Conservation (phyloP, 1,284 basidiomycete species). For the Irpex sp. region DNA sequence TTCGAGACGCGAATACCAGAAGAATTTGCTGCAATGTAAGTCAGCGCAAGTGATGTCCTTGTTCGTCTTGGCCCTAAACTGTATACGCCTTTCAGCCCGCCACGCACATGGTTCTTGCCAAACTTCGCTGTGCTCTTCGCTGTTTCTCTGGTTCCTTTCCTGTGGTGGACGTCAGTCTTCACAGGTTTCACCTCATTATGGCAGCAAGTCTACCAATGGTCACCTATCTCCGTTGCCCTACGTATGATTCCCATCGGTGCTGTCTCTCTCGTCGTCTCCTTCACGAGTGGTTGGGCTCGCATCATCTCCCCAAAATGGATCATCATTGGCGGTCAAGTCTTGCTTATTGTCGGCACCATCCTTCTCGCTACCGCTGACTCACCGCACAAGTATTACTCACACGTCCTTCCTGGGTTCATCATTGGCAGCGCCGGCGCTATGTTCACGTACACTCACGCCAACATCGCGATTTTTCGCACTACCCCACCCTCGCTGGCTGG, state of each 20-base stretch:
- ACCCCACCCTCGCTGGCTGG: constrained; percentile 44
- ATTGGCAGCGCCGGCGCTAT: constrained; percentile 38
- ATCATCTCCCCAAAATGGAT: constrained; percentile 37
- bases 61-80: neutral
- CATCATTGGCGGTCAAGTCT: constrained; percentile 34
- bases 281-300: constrained; percentile 34
- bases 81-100: constrained; percentile 24
- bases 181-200: constrained; percentile 33
- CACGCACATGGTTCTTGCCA: constrained; percentile 36
- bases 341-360: constrained; percentile 34
- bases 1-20: constrained; percentile 36
- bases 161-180: constrained; percentile 38
- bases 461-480: constrained; percentile 47
- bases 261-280: constrained; percentile 29
- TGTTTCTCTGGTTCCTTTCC: constrained; percentile 34
- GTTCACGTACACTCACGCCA: constrained; percentile 29
- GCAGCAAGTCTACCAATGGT: constrained; percentile 35
- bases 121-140: constrained; percentile 37
- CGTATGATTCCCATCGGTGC: constrained; percentile 41
- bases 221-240: constrained; percentile 31
- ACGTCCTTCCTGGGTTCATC: constrained; percentile 44
- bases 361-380: constrained; percentile 37
- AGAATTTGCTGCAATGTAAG: constrained; percentile 34
- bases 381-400: constrained; percentile 38
- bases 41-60: neutral